These are phyloP conservation scores for Microbotryum intermedium DNA, from an alignment of 1,284 basidiomycete species.

Conservation along the genomic window DNA sequence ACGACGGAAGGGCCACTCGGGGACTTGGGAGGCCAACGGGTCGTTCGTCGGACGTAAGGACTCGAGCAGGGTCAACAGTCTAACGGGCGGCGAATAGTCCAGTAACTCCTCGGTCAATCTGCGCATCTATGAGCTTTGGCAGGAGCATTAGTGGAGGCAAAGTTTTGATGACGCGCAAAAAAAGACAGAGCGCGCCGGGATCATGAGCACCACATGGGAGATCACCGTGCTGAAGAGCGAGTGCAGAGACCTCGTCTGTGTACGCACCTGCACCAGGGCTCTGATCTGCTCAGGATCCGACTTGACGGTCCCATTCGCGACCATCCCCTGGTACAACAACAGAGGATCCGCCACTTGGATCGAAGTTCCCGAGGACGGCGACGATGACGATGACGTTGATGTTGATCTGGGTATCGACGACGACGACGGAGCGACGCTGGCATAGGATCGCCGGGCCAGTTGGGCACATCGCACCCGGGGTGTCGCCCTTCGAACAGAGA, in stretches of 20 bases:
- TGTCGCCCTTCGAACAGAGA: too few species aligned
- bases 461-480: too few species aligned
- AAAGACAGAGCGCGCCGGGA: too few species aligned
- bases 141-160: not conserved
- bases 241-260: not conserved
- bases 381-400: too few species aligned
- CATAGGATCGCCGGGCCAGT: too few species aligned
- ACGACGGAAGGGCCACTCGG: constrained; percentile 26
- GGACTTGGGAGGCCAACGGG: constrained; percentile 2
- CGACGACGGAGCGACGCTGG: too few species aligned
- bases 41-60: constrained; percentile 11
- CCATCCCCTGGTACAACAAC: constrained; percentile 46
- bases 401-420: too few species aligned
- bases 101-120: constrained; percentile 46
- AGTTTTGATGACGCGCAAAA: too few species aligned
- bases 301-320: constrained; percentile 48
- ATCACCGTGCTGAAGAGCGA: not conserved
- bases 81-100: constrained; percentile 48
- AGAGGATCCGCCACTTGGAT: constrained; percentile 44
- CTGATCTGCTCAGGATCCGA: constrained; percentile 59
- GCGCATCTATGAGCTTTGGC: constrained; percentile 41
- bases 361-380: not conserved
- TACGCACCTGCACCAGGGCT: constrained; percentile 53
- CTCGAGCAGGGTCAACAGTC: constrained; percentile 34
- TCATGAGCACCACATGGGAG: too few species aligned